Conservation (phyloP, 331 rosid species). For the Telfairia occidentalis region DNA sequence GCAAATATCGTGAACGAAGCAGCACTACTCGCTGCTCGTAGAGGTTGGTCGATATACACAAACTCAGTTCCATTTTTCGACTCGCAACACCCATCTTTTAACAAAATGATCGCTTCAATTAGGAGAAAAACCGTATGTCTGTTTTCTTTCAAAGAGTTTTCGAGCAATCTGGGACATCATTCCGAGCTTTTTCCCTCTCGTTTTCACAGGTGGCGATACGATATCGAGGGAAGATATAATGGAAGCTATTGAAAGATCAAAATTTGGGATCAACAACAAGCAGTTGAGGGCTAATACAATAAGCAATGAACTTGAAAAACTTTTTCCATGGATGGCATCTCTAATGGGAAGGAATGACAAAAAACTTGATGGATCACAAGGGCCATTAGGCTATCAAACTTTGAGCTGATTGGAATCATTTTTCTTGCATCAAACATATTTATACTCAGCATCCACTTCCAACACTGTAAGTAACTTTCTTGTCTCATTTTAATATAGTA, state of each 20-base stretch:
- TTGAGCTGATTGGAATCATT: conserved; percentile 36
- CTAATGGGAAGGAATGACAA: conserved; percentile 48
- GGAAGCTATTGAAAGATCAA: conserved; percentile 96
- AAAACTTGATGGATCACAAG: conserved; percentile 41
- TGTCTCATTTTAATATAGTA: background rate
- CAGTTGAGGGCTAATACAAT: conserved; percentile 36
- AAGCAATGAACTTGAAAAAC: conserved; percentile 64
- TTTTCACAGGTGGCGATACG: conserved; percentile 51
- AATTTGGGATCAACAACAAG: conserved; percentile 68
- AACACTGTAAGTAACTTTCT: background rate
- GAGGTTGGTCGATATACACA: conserved; percentile 38
- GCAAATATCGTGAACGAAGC: conserved; percentile 86
- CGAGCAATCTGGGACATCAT: background rate
- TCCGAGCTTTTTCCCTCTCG: background rate
- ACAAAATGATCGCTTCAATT: background rate
- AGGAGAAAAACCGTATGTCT: background rate
- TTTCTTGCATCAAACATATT: background rate
- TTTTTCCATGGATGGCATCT: conserved; percentile 95
- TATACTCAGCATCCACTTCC: background rate
- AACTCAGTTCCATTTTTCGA: background rate
- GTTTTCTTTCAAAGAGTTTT: background rate
- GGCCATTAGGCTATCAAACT: conserved; percentile 78
- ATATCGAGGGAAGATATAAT: conserved; percentile 78
- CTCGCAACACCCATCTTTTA: background rate
- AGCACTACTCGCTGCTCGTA: conserved; percentile 90